Percentiles rank a stretch among this genome's conserved stretches.
phyloP scores from a whole-genome alignment of 1,139 yeast genomes.

The Kurtzmaniella quercitrusa region DNA sequence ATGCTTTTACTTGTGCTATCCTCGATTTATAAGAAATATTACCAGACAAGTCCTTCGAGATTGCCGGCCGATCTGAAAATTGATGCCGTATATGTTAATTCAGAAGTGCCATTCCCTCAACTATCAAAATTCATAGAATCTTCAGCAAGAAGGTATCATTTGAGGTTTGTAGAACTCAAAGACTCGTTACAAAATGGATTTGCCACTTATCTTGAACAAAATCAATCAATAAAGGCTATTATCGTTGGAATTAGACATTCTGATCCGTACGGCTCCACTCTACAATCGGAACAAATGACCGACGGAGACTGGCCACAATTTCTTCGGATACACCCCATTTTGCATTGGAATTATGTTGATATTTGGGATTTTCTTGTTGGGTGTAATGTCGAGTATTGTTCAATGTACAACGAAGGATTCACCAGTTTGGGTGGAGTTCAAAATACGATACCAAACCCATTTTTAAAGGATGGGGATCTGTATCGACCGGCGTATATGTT shows the following conservation, averaged over 20 bases:
- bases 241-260: conserved; percentile 78
- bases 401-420: conserved; percentile 70
- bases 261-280: conserved; percentile 67
- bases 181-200: conserved; percentile 64
- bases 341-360: conserved; percentile 76
- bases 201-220: conserved; percentile 44
- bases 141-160: conserved; percentile 40
- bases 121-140: conserved; percentile 43
- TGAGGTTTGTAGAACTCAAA: conserved; percentile 44
- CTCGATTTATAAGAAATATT: conserved; percentile 40
- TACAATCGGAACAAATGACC: conserved; percentile 58
- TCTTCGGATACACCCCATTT: conserved; percentile 72
- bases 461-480: conserved; percentile 27
- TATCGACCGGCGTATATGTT: conserved; percentile 67
- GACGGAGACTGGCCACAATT: conserved; percentile 90
- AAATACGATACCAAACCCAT: conserved; percentile 66
- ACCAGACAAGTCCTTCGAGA: conserved; percentile 5
- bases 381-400: conserved; percentile 56
- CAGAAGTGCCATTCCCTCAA: conserved; percentile 63
- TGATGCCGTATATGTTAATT: conserved; percentile 65
- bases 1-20: conserved; percentile 68
- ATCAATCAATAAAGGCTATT: conserved; percentile 54
- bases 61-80: conserved; percentile 34
- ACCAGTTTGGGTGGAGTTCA: conserved; percentile 77
- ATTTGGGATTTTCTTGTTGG: conserved; percentile 67